These are phyloP conservation scores for Hamigera avellanea DNA, from an alignment of 495 filamentous ascomycete species.

Conservation along the genomic window DNA sequence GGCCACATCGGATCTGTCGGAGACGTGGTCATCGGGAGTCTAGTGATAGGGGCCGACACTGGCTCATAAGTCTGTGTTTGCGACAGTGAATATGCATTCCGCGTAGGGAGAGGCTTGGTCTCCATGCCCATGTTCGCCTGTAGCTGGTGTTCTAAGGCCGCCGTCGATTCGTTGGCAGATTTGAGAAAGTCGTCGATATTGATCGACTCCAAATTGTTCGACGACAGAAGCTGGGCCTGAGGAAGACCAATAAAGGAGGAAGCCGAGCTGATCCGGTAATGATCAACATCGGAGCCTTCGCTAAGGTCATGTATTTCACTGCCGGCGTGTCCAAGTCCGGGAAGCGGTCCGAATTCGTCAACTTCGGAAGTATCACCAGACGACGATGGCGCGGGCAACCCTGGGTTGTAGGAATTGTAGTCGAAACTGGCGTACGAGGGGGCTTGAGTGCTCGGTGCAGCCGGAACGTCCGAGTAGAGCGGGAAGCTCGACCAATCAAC, in stretches of 20 bases:
- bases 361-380: constrained; percentile 68
- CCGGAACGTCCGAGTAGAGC: constrained; percentile 44
- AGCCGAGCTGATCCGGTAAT: constrained; percentile 39
- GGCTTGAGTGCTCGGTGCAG: constrained; percentile 57
- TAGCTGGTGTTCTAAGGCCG: constrained; percentile 34
- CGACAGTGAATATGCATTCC: constrained; percentile 24
- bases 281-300: constrained; percentile 43
- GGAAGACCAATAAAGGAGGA: constrained; percentile 43
- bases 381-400: constrained; percentile 49
- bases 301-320: constrained; percentile 34
- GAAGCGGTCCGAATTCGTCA: constrained; percentile 45
- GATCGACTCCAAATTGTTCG: constrained; percentile 43
- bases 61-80: constrained; percentile 17
- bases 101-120: constrained; percentile 21
- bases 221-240: constrained; percentile 38
- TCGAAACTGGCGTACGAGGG: constrained; percentile 61
- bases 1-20: constrained; percentile 28
- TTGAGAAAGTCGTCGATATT: constrained; percentile 55
- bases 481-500: constrained; percentile 70
- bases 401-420: constrained; percentile 39
- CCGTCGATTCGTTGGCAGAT: constrained; percentile 35
- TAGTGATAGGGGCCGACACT: constrained; percentile 7
- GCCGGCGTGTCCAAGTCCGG: constrained; percentile 18
- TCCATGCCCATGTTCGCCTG: constrained; percentile 33
- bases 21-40: constrained; percentile 17